These are phyloP conservation scores for Cytospora mali DNA, from an alignment of 2,329 filamentous ascomycete genomes.

Conservation along the genomic window DNA sequence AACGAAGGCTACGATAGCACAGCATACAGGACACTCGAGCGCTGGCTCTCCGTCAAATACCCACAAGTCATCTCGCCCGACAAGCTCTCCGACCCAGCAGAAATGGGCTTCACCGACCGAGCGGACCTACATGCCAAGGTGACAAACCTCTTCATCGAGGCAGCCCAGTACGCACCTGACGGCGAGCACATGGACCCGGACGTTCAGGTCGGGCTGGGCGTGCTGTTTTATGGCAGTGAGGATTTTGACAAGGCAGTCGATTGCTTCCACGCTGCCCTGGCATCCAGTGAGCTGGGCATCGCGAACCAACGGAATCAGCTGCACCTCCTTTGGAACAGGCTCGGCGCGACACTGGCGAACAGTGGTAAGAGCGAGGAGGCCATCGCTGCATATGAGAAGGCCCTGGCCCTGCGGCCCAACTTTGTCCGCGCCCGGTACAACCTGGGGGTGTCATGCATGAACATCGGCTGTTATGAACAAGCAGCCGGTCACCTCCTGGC, in stretches of 20 bases:
- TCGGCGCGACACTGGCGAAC: slow-evolving; percentile 95
- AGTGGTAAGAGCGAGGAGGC: slow-evolving; percentile 92
- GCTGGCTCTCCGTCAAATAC: slow-evolving; percentile 96
- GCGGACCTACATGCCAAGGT: slow-evolving; percentile 88
- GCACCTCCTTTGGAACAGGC: slow-evolving; percentile 94
- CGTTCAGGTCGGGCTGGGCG: slow-evolving; percentile 94
- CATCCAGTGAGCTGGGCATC: slow-evolving; percentile 79
- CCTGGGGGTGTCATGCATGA: slow-evolving; percentile 93
- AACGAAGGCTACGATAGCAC: slow-evolving; percentile 99
- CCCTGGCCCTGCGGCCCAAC: slow-evolving; percentile 86
- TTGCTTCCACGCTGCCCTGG: slow-evolving; percentile 92
- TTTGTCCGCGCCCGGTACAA: slow-evolving; percentile 98
- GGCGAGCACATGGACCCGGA: slow-evolving; percentile 98
- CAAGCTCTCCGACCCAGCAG: slow-evolving; percentile 72
- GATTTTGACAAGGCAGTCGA: slow-evolving; percentile 99
- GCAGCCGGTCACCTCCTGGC: slow-evolving; percentile 91
- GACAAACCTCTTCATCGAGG: slow-evolving; percentile 86
- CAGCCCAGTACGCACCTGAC: slow-evolving; percentile 86
- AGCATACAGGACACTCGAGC: slow-evolving; percentile 92
- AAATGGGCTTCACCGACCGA: slow-evolving; percentile 93
- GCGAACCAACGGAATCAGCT: slow-evolving; percentile 85
- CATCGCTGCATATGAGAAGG: slow-evolving; percentile 94
- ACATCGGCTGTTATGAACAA: slow-evolving; percentile 92
- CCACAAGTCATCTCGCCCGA: slow-evolving; percentile 75
- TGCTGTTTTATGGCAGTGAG: slow-evolving; percentile 96